Evolutionary conservation across 2,329 filamentous ascomycete species (phyloP), one percentile per base, ranked within the genome.

Genomic region (Cryphonectria nitschkei): DNA sequence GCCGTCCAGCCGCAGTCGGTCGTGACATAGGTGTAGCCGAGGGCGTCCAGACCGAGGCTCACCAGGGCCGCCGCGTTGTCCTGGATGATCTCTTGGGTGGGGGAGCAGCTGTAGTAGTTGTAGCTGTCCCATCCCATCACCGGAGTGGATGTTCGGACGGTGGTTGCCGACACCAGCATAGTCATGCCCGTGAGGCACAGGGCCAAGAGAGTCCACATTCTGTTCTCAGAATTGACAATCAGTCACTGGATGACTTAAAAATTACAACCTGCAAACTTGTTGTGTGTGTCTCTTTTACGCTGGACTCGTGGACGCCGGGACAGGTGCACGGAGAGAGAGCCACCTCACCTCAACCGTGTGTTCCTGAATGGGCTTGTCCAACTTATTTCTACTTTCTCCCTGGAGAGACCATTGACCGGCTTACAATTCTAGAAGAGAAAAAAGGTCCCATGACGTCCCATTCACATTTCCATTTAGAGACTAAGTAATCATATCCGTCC

Each of bases 51-150:
- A 0, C 86, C 86, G 0, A 86, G 78, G 60, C 86, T 82, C 0
- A 88, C 81, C 0, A 90, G 77, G 0, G 85, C 87, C 58, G 87
- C 79, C 0, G 87, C 86, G 70, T 87, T 89, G 2, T 80, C 78
- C 58, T 83, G 82, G 34, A 88, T 83, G 52, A 85, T 84, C 0
- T 76, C 77, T 73, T 88, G 84, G 56, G 79, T 84, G 0, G 84
- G 84, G 1, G 78, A 77, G 75, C 87, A 89, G 65, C 79, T 80
- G 76, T 87, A 88, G 56, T 84, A 80, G 68, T 90, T 90, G 74
- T 90, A 90, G 2, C 83, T 85, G 72, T 89, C 89, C 87, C 87
- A 90, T 16, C 87, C 82, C 83, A 84, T 83, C 0, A 81, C 81
- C 2, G 83, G 83, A 0, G 81, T 81, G 4, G 69, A 67, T 1